Conservation (phyloP, 805 yeast genomes). For the Candida argentea region DNA sequence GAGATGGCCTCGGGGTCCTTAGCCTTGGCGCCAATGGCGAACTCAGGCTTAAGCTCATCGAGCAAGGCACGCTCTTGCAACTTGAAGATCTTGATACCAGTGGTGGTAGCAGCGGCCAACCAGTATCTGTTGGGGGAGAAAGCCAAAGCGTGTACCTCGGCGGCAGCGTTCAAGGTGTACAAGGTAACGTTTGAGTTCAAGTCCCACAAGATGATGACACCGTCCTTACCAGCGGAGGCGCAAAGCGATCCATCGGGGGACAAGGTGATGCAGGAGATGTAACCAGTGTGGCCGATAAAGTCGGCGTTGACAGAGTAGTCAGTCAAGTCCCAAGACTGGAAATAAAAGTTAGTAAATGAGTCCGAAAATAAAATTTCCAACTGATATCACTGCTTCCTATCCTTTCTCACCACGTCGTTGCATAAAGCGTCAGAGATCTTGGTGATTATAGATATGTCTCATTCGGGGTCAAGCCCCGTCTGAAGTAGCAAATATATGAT, state of each 20-base stretch:
- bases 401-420: too few species aligned
- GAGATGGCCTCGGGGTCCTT: constrained; percentile 98
- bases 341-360: constrained; percentile 34
- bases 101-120: constrained; percentile 98
- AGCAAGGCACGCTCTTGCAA: constrained; percentile 88
- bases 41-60: constrained; percentile 98
- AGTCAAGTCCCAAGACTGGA: constrained; percentile 88
- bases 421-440: constrained; percentile 84
- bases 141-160: constrained; percentile 95
- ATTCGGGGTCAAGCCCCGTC: constrained; percentile 71
- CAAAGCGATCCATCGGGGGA: constrained; percentile 99
- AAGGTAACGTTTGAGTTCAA: constrained; percentile 74
- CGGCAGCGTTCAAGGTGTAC: constrained; percentile 91
- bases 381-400: too few species aligned
- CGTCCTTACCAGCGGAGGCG: constrained; percentile 99
- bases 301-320: constrained; percentile 85
- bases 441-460: constrained; percentile 93
- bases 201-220: constrained; percentile 98
- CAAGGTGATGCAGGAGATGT: constrained; percentile 92
- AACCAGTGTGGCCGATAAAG: constrained; percentile 98
- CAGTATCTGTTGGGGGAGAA: constrained; percentile 99
- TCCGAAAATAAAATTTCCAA: constrained; percentile 1
- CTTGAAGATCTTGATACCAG: constrained; percentile 97
- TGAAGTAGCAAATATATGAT: constrained; percentile 97
- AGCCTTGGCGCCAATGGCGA: constrained; percentile 76